A percentile compares a stretch with the other conserved stretches of the same genome.
phyloP scores from a whole-genome alignment of 2,329 filamentous ascomycete genomes.

The Helicocarpus griseus region DNA sequence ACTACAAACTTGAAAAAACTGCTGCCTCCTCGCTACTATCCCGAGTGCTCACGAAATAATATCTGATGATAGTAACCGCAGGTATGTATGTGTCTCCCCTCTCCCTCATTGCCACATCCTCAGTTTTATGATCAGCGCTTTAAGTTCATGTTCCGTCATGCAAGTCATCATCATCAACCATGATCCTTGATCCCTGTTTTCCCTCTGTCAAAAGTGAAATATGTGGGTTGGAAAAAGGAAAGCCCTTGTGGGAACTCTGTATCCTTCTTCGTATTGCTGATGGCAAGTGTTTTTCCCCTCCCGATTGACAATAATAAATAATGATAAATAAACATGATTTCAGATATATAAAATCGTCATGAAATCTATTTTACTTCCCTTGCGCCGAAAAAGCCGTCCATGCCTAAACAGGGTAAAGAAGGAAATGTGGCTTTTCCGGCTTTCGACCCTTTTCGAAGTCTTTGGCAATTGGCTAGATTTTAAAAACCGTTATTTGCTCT shows the following conservation, averaged over 20 bases:
- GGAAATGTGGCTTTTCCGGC: neutral
- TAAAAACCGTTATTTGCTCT: neutral
- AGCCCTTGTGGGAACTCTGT: neutral
- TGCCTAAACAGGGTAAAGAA: too few relatives aligned
- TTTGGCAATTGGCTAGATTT: neutral
- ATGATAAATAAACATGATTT: neutral
- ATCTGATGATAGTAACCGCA: too few relatives aligned
- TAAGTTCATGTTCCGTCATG: neutral
- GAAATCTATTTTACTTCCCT: neutral
- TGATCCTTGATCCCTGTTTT: neutral
- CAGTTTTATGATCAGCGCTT: neutral
- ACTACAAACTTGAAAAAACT: too few relatives aligned
- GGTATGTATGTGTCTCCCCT: neutral
- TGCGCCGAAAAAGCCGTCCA: too few relatives aligned
- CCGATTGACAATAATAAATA: too few relatives aligned
- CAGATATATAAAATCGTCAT: neutral
- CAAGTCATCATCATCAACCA: too few relatives aligned
- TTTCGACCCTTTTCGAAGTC: neutral
- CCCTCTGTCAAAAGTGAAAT: neutral
- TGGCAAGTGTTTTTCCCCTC: neutral
- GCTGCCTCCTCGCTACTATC: too few relatives aligned
- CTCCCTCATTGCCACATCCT: neutral
- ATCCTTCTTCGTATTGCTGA: neutral
- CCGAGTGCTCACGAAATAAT: too few relatives aligned
- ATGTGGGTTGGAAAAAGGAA: neutral